phyloP scores from a whole-genome alignment of 768 basidiomycete genomes.

The Trametes punicea region DNA sequence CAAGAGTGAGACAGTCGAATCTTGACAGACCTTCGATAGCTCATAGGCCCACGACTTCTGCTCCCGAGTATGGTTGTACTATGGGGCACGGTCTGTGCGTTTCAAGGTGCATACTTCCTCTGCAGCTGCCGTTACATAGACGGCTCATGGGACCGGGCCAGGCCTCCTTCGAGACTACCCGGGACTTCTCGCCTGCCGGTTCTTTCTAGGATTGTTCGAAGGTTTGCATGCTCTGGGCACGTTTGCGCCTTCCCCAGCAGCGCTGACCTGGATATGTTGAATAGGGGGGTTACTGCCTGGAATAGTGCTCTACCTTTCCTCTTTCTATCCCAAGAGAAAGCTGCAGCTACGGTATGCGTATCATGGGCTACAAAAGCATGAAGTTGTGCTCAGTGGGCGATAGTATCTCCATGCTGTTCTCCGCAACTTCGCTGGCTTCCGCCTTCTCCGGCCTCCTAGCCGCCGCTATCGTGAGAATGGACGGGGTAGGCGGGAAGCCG shows the following conservation, averaged over 20 bases:
- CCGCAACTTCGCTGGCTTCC: constrained; percentile 46
- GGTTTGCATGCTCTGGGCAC: constrained; percentile 35
- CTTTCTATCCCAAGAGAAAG: constrained; percentile 28
- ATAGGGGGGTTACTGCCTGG: constrained; percentile 44
- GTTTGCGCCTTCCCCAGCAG: not conserved
- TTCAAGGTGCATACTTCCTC: constrained; percentile 44
- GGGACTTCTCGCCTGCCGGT: constrained; percentile 51
- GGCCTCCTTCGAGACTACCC: constrained; percentile 44
- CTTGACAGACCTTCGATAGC: constrained; percentile 17
- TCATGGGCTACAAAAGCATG: not conserved
- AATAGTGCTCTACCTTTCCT: constrained; percentile 26
- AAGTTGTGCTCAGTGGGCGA: not conserved
- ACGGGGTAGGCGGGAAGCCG: constrained; percentile 46
- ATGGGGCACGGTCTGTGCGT: constrained; percentile 61
- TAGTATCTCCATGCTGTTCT: constrained; percentile 38
- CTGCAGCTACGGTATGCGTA: constrained; percentile 29
- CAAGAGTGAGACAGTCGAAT: not conserved
- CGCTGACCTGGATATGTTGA: not conserved
- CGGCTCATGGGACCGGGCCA: not conserved
- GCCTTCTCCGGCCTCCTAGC: constrained; percentile 67
- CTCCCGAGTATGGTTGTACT: constrained; percentile 60
- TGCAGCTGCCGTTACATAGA: not conserved
- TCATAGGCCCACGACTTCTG: constrained; percentile 53
- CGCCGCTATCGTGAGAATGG: constrained; percentile 52
- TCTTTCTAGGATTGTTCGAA: constrained; percentile 53